Percentiles rank a stretch among this genome's conserved stretches.
These are phyloP conservation scores for Vachellia collinsii DNA, from an alignment of 306 rosid genomes.

Conservation along the genomic window DNA sequence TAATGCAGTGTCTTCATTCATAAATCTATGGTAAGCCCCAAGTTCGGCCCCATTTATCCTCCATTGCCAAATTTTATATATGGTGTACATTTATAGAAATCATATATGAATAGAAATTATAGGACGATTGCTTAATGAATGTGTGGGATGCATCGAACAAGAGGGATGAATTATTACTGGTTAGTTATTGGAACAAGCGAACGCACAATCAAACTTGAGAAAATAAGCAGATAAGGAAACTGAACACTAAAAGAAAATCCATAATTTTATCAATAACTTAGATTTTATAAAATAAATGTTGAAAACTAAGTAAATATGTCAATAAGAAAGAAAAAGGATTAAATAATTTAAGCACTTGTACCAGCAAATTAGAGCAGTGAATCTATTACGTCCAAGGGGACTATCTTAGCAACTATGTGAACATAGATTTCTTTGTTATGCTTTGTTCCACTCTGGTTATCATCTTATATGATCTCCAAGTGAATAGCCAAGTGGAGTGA, in stretches of 20 bases:
- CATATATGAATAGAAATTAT: constrained; percentile 16
- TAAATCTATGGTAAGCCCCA: constrained; percentile 32
- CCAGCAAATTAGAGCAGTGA: no score
- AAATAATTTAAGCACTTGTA: no score
- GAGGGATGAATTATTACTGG: neutral
- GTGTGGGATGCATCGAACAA: neutral
- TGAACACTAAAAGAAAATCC: no score
- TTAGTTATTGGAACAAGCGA: neutral
- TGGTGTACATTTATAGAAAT: constrained; percentile 30
- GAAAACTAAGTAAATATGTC: neutral
- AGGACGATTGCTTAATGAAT: neutral
- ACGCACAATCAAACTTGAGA: neutral
- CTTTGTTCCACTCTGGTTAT: no score
- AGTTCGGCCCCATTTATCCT: constrained; percentile 6
- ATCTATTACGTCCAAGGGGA: no score
- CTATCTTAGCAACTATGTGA: no score
- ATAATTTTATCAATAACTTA: no score
- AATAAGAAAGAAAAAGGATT: neutral
- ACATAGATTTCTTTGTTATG: no score
- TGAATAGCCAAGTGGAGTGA: no score
- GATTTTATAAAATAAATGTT: neutral
- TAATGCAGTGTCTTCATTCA: constrained; percentile 3
- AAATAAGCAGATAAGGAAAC: no score
- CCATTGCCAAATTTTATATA: constrained; percentile 21
- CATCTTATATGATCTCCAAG: no score